Conservation (phyloP, 345 rosid species). For the Eutrema heterophyllum region DNA sequence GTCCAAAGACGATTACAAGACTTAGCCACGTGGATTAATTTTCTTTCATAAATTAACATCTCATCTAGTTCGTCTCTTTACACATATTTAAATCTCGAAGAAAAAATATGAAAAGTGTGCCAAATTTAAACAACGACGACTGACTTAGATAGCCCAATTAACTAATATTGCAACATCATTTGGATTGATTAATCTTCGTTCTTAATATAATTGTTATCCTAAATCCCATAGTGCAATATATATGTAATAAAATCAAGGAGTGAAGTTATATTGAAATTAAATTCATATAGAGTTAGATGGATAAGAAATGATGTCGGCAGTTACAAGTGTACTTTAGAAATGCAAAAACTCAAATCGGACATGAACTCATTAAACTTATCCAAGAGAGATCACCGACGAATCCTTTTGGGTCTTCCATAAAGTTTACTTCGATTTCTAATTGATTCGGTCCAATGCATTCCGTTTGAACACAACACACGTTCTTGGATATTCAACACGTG, state of each 20-base stretch:
- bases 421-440: neutral
- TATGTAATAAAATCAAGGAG: neutral
- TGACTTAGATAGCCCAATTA: neutral
- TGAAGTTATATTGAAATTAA: neutral
- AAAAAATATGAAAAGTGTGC: neutral
- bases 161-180: neutral
- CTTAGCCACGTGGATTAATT: neutral
- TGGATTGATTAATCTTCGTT: neutral
- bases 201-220: neutral
- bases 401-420: neutral
- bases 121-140: neutral
- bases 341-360: constrained; percentile 10
- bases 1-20: neutral
- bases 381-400: constrained; percentile 3
- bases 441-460: neutral
- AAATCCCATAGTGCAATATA: neutral
- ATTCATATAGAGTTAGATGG: neutral
- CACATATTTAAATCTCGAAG: neutral
- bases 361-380: constrained; percentile 7
- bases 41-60: neutral
- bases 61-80: neutral
- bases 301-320: neutral
- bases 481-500: neutral
- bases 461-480: neutral
- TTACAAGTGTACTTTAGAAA: neutral